Evolutionary conservation across 208 protist genomes (phyloP).

Genomic region (Leishmania mexicana): DNA sequence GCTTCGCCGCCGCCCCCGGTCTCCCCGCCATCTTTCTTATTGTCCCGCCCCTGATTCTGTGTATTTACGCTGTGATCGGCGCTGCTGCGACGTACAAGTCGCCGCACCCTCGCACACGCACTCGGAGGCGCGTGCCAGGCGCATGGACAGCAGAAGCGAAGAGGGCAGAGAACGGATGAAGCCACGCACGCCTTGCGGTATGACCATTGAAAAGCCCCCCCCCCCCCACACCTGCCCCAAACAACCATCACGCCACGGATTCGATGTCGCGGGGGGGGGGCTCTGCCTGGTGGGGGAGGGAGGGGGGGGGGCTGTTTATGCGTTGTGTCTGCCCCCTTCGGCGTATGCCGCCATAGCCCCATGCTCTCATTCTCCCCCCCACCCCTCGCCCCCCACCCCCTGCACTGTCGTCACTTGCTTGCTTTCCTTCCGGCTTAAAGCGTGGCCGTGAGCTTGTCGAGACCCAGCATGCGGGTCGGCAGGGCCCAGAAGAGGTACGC

Average conservation of each 20-base stretch:
- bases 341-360: neutral
- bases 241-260: neutral
- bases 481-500: conserved; percentile 89
- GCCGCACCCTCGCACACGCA: too few relatives aligned
- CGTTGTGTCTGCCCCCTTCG: neutral
- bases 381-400: neutral
- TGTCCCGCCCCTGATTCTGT: neutral
- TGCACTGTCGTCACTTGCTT: neutral
- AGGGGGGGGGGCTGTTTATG: neutral
- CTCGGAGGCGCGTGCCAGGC: neutral
- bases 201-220: neutral
- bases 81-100: neutral
- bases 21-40: neutral
- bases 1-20: neutral
- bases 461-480: conserved; percentile 79
- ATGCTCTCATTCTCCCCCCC: neutral
- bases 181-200: neutral
- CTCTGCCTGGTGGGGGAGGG: neutral
- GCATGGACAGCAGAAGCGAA: neutral
- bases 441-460: conserved; percentile 86
- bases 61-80: neutral
- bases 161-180: neutral
- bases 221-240: neutral
- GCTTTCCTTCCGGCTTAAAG: conserved; percentile 30
- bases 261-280: neutral